Evolutionary conservation across 345 rosid species (phyloP), one percentile per base, ranked within the genome.

Genomic region (Alliaria petiolata): DNA sequence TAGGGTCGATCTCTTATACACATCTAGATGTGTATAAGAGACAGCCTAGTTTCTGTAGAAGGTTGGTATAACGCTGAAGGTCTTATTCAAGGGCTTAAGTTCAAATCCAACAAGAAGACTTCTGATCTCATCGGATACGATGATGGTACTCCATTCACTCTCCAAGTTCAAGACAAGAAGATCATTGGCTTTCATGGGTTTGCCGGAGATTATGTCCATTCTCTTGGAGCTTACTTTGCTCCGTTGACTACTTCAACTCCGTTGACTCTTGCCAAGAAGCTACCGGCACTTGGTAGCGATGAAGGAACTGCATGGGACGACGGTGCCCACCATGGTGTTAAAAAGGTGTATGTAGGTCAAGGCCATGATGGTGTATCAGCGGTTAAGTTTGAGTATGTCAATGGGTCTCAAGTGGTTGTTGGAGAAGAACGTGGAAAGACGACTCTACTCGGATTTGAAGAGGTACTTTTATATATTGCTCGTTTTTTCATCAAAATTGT

Each of bases 221-320:
- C 70, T 51, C 54, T 75, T 67, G 79, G 70, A 17, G 79, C 79
- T 25, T 75, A 75, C 67, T 68, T 75, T 50, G 65, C 33, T 22
- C 70, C 74, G 33, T 42, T 53, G 36, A 52, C 69, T 49, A 15
- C 3, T 33, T 22, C 66, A 5, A 15, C 40, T 17, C 16, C 55
- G 4, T 59, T 44, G 47, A 30, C 19, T 8, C 36, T 68, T 33
- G 15, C 65, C 15, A 51, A 39, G 45, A 62, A 61, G 53, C 35
- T 71, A 16, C 46, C 65, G 5, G 76, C 80, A 6, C 26, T 30
- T 20, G 77, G 80, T 22, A 54, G 72, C 40, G 62, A 65, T 7
- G 26, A 16, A 20, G 80, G 80, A 22, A 42, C 44, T 65, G 34
- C 5, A 49, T 76, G 80, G 80, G 80, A 70, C 39, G 80, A 76